phyloP scores from a whole-genome alignment of 208 protist species.

The Tritrichomonas foetus region DNA sequence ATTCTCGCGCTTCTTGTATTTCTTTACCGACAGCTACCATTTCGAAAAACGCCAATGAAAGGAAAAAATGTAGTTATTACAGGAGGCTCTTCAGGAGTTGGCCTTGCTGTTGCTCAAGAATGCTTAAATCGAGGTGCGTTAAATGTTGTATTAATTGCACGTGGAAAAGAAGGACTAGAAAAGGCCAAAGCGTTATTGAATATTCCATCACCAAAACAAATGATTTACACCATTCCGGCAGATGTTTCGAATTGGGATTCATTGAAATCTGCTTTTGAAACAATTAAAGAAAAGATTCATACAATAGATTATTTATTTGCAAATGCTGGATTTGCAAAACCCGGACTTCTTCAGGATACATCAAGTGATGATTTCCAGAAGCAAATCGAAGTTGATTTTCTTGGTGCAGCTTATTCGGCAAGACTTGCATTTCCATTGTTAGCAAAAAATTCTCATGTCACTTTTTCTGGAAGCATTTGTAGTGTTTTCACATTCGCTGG shows the following conservation, averaged over 20 bases:
- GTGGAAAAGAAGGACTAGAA: not conserved
- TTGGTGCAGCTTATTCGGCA: not conserved
- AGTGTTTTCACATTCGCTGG: conserved; percentile 3
- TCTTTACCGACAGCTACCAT: not conserved
- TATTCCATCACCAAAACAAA: not conserved
- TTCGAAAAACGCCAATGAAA: not conserved
- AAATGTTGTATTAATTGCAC: not conserved
- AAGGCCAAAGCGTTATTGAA: not conserved
- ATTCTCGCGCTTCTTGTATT: not conserved
- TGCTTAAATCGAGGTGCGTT: not conserved
- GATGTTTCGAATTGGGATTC: not conserved
- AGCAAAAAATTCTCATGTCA: not conserved
- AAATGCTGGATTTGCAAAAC: not conserved
- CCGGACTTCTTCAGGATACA: not conserved
- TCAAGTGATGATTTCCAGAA: not conserved
- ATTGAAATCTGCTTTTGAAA: not conserved
- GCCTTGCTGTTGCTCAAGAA: not conserved
- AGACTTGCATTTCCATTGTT: not conserved
- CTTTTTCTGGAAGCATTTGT: not conserved
- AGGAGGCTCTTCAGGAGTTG: not conserved
- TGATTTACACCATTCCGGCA: not conserved
- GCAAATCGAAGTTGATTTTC: not conserved
- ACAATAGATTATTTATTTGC: not conserved
- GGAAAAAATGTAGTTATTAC: not conserved
- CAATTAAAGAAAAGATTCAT: not conserved